Base-by-base conservation (phyloP, 2,329 filamentous ascomycete species). In the Arachnomyces sp. region DNA sequence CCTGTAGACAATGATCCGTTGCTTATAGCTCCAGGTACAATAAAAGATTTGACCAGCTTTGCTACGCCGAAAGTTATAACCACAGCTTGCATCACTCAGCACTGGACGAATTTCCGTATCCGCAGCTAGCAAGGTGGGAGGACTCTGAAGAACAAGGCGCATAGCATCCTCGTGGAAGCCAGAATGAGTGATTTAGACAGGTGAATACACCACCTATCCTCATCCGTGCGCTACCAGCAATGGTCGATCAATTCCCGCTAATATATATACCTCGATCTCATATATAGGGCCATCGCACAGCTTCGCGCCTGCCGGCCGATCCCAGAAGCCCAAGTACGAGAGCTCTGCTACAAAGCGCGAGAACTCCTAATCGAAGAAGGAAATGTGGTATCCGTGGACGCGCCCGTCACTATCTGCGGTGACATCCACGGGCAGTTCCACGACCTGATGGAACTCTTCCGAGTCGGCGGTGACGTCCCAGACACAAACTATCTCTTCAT, bases 401-500 rank as follows among this genome's bases (percentile, higher is more conserved):
- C 90, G 46, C 90, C 90, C 15, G 90, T 96, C 44, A 96, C 90
- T 62, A 94, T 94, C 75, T 95, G 90, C 58, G 90, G 90, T 54
- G 90, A 95, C 59, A 95, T 96, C 43, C 90, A 96, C 59, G 89
- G 89, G 51, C 89, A 95, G 62, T 95, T 95, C 58, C 89, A 95
- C 57, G 89, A 95, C 59, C 67, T 95, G 54, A 95, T 95, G 90
- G 90, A 95, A 64, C 77, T 95, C 4, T 95, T 95, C 60, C 79
- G 88, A 39, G 89, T 95, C 3, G 89, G 89, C 46, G 89, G 89
- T 48, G 87, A 94, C 60, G 86, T 93, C 3, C 89, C 89, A 31
- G 90, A 95, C 57, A 95, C 89, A 25, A 94, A 94, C 59, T 95
- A 95, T 63, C 77, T 95, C 3, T 95, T 95, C 67, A 94, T 95